Base-by-base conservation (phyloP, 306 rosid species). In the Cicer yamashitae region DNA sequence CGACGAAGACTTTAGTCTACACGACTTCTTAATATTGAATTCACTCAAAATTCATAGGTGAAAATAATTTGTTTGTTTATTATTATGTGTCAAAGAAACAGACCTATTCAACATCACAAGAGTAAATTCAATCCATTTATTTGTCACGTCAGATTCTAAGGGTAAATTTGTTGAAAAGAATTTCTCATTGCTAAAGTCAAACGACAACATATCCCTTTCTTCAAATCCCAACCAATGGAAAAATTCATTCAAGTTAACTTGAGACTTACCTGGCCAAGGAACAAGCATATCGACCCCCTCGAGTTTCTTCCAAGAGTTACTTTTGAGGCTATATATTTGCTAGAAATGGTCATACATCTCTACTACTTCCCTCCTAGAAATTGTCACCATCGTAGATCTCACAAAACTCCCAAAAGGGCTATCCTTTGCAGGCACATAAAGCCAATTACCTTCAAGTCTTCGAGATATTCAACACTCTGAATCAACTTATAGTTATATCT, bases 41-140 rank as follows among this genome's bases (percentile, higher is more conserved):
- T 62, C 68, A 8, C 46, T 22, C 25, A 62, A 62, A 62, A 62
- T 62, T 25, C 47, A 62, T n/a, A 62, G 3, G 25, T 62, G 25
- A 62, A 62, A 37, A 62, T 38, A n/a, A 38, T 2, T 4, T 2
- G 11, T 56, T 11, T 3, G 0, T 22, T 14, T 7, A 1, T 62
- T 3, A 38, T 3, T 37, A 38, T 3, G 4, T 4, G n/a, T 3
- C 10, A 38, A 8, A 62, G 67, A 10, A n/a, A 61, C 6, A 37
- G 3, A n/a, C 7, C 2, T 7, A 38, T 61, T 61, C n/a, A 61
- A 38, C 25, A 61, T 11, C 67, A 38, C 5, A 1, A 61, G 7
- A 1, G 6, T 2, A 6, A 8, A 14, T 6, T 6, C 0, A 7
- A 17, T 7, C 20, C 3, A 0, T 51, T 7, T 34, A 11, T 10